phyloP scores from a whole-genome alignment of 257 asterid species.

The Scutellaria minor region DNA sequence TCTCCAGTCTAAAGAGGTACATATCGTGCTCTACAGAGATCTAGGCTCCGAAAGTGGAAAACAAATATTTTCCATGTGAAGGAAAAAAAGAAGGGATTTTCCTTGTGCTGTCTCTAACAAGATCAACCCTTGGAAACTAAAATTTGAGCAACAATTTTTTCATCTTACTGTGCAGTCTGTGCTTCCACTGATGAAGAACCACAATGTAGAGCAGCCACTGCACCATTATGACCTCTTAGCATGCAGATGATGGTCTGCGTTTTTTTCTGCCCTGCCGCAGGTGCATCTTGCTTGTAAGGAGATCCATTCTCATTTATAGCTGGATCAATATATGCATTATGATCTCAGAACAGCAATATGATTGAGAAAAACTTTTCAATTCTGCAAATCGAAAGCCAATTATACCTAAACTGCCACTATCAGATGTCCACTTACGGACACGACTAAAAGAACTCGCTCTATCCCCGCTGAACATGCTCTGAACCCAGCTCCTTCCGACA shows the following conservation, averaged over 20 bases:
- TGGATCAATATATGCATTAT: slow-evolving; percentile 34
- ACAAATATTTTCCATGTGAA: neutral
- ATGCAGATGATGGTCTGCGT: slow-evolving; percentile 77
- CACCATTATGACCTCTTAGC: slow-evolving; percentile 88
- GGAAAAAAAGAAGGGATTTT: neutral
- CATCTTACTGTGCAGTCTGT: slow-evolving; percentile 84
- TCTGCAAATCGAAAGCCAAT: slow-evolving; percentile 31
- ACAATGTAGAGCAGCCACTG: slow-evolving; percentile 89
- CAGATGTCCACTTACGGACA: slow-evolving; percentile 60
- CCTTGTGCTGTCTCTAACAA: neutral
- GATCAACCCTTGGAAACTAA: slow-evolving; percentile 15
- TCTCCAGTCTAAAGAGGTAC: slow-evolving; percentile 7
- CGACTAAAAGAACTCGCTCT: slow-evolving; percentile 74
- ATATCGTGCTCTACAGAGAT: slow-evolving; percentile 23
- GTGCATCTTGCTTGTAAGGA: slow-evolving; percentile 49
- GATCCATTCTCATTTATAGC: slow-evolving; percentile 65
- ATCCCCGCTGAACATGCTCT: slow-evolving; percentile 96
- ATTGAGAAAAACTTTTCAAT: neutral
- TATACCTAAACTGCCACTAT: slow-evolving; percentile 48
- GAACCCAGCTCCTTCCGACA: slow-evolving; percentile 97
- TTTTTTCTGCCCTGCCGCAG: slow-evolving; percentile 77
- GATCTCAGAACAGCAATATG: slow-evolving; percentile 31
- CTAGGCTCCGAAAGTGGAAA: slow-evolving; percentile 26
- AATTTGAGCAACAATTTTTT: slow-evolving; percentile 20
- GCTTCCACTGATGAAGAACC: slow-evolving; percentile 93